phyloP scores from a whole-genome alignment of 73 alveolate species.

The Paramecium biaurelia region DNA sequence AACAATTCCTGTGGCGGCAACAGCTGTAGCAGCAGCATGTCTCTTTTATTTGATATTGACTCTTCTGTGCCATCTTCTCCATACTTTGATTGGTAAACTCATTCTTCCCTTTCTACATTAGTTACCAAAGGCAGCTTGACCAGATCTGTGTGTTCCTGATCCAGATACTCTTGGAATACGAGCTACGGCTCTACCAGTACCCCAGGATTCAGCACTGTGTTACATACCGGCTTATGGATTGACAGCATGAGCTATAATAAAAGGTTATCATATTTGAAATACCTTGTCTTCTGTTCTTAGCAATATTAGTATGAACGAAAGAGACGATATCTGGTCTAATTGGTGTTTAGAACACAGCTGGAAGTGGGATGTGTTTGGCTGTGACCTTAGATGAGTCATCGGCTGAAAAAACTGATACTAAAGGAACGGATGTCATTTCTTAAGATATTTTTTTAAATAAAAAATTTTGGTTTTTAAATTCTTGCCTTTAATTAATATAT shows the following conservation, averaged over 20 bases:
- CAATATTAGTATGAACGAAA: slow-evolving; percentile 91
- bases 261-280: slow-evolving; percentile 79
- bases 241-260: slow-evolving; percentile 63
- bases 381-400: slow-evolving; percentile 72
- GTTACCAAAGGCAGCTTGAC: slow-evolving; percentile 99
- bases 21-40: slow-evolving; percentile 99
- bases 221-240: slow-evolving; percentile 88
- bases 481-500: not conserved
- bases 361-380: slow-evolving; percentile 84
- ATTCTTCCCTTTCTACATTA: slow-evolving; percentile 98
- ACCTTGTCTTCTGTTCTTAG: slow-evolving; percentile 98
- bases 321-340: slow-evolving; percentile 98
- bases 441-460: slow-evolving; percentile 21
- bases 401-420: slow-evolving; percentile 75
- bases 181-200: slow-evolving; percentile 99
- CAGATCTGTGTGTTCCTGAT: slow-evolving; percentile 99
- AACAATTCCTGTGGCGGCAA: slow-evolving; percentile 98
- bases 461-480: slow-evolving; percentile 2
- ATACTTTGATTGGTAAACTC: slow-evolving; percentile 97
- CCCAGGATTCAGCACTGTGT: slow-evolving; percentile 99
- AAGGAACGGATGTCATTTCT: slow-evolving; percentile 89
- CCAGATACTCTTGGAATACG: slow-evolving; percentile 99
- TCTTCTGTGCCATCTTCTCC: slow-evolving; percentile 99
- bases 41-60: slow-evolving; percentile 97
- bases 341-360: slow-evolving; percentile 97